Base-by-base conservation (phyloP, 179 eudicot genomes). In the Carnegiea gigantea region DNA sequence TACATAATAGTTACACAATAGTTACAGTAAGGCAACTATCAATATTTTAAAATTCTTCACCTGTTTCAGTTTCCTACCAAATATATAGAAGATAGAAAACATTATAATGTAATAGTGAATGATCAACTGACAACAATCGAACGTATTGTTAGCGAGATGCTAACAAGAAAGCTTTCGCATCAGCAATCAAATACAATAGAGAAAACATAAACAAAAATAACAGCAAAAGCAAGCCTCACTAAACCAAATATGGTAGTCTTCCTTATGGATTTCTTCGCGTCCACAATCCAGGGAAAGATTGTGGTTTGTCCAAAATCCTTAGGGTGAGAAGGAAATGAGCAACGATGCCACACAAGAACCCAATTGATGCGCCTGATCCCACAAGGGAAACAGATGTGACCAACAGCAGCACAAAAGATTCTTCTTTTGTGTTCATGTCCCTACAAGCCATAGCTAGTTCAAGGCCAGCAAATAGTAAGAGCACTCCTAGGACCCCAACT, bases 381-480 rank as follows among this genome's bases (percentile, higher is more conserved):
- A 91, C 94, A 1, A 93, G 88, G 0, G 98, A 93, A 78, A 92
- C 98, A 0, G 93, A 90, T 0, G 97, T 90, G 77, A 92, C 90
- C 21, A 91, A 18, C 1, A 95, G 85, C 95, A 93, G 89, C 65
- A 95, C 95, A 80, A 95, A 91, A 0, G 90, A 76, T 49, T 93
- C 94, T 3, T 86, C 89, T 76, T 95, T 95, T 0, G 91, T 77
- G 79, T 75, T 89, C 94, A 95, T 93, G 72, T 95, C 98, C 85
- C 93, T 92, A 6, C 92, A 87, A 10, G 95, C 90, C 94, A 92
- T 93, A 0, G 95, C 98, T 7, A 95, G 82, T 85, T 95, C 98
- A 46, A 92, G 72, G 70, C 98, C 98, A 40, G 98, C 98, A 80
- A 95, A 95, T 59, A 95, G 79, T 40, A 93, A 75, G n/a, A 95